Evolutionary conservation across 2,329 filamentous ascomycete species (phyloP).

Genomic region (Monilinia aucupariae): DNA sequence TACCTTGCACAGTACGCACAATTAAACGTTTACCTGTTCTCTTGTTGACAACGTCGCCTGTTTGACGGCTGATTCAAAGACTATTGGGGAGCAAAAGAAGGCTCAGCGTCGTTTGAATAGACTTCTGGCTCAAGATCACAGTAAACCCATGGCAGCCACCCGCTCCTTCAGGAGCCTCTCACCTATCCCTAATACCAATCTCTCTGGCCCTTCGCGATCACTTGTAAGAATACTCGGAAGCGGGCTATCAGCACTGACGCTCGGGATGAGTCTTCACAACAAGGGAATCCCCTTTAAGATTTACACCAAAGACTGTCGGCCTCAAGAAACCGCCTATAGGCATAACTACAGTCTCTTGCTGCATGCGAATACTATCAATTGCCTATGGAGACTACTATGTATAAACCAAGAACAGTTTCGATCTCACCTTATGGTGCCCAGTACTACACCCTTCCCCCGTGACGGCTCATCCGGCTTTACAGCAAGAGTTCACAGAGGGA

Average conservation of each 20-base stretch:
- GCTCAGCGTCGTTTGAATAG: not conserved
- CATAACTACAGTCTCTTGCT: conserved; percentile 1
- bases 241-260: not conserved
- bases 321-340: not conserved
- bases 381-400: not conserved
- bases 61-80: too few species aligned
- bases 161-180: not conserved
- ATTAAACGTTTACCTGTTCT: not conserved
- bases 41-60: not conserved
- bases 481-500: conserved; percentile 1
- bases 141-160: not conserved
- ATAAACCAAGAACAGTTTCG: not conserved
- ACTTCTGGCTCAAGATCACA: not conserved
- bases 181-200: not conserved
- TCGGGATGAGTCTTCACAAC: not conserved
- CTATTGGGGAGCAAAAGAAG: not conserved
- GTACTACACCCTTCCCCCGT: not conserved
- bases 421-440: not conserved
- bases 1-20: not conserved
- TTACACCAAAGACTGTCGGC: not conserved
- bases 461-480: not conserved
- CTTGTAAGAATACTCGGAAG: conserved; percentile 7
- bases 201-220: not conserved
- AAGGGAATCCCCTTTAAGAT: conserved; percentile 2
- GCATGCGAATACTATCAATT: not conserved